A percentile compares a stretch with the other conserved stretches of the same genome.
These are phyloP conservation scores for Inga laurina DNA, from an alignment of 306 rosid genomes.

Conservation along the genomic window DNA sequence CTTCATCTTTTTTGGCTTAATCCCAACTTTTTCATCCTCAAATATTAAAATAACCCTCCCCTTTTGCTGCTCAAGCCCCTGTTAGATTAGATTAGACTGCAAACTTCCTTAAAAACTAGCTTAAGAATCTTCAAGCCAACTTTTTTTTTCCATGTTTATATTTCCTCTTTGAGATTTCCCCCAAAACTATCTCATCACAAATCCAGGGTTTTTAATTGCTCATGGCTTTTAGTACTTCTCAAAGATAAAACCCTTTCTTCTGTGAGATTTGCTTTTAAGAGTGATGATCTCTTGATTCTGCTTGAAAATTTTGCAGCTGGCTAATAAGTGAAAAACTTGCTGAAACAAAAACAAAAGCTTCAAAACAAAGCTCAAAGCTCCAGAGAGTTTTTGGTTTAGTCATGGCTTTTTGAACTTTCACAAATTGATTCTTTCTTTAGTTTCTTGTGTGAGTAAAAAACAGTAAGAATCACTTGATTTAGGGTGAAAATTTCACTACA, in stretches of 20 bases:
- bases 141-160: not conserved
- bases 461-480: not conserved
- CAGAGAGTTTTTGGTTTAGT: not conserved
- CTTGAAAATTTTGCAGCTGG: not conserved
- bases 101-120: slow-evolving; percentile 23
- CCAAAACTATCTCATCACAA: not conserved
- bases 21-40: slow-evolving; percentile 33
- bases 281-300: not conserved
- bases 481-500: not conserved
- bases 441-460: not conserved
- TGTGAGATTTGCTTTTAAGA: not conserved
- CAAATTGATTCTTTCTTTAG: not conserved
- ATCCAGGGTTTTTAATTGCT: not conserved
- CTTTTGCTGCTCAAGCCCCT: slow-evolving; percentile 27
- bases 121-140: slow-evolving; percentile 23
- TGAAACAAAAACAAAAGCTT: not conserved
- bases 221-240: not conserved
- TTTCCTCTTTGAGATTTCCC: slow-evolving; percentile 3
- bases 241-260: not conserved
- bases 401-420: not conserved
- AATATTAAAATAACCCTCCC: slow-evolving; percentile 9
- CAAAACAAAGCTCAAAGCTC: not conserved
- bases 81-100: slow-evolving; percentile 13
- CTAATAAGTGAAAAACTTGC: not conserved
- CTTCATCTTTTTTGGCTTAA: slow-evolving; percentile 43